Evolutionary conservation across 2,329 filamentous ascomycete species (phyloP).

Genomic region (Ceratocystiopsis brevicomis): DNA sequence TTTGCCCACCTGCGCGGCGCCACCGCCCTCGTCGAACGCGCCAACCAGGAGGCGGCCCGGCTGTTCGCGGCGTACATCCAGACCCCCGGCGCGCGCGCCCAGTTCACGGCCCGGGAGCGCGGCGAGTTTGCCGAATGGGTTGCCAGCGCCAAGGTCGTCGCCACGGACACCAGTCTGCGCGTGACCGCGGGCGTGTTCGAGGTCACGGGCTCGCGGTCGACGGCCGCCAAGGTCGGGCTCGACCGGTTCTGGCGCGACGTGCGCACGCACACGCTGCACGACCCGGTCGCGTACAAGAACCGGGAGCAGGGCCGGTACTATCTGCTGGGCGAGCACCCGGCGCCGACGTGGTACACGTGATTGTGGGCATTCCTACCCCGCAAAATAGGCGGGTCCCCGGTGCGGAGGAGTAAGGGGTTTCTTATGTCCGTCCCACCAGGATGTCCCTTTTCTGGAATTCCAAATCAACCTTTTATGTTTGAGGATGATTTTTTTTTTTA

Average conservation of each 20-base stretch:
- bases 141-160: constrained; percentile 41
- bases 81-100: constrained; percentile 17
- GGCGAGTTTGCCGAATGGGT: constrained; percentile 45
- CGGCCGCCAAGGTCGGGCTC: constrained; percentile 36
- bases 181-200: constrained; percentile 46
- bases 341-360: constrained; percentile 43
- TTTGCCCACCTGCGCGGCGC: constrained; percentile 42
- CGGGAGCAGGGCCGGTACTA: constrained; percentile 39
- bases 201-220: constrained; percentile 39
- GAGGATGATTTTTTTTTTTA: too few relatives aligned
- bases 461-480: too few relatives aligned
- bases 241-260: constrained; percentile 50
- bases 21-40: constrained; percentile 36
- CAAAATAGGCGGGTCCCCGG: too few relatives aligned
- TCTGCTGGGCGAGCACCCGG: constrained; percentile 35
- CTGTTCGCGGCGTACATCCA: constrained; percentile 24
- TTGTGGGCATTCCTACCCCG: too few relatives aligned
- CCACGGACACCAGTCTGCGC: constrained; percentile 37
- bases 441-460: too few relatives aligned
- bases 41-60: constrained; percentile 27
- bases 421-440: too few relatives aligned
- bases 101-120: constrained; percentile 29
- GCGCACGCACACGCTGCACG: constrained; percentile 46
- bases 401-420: too few relatives aligned
- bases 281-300: constrained; percentile 50